Base-by-base conservation (phyloP, 306 rosid species). In the Mimosa bimucronata region DNA sequence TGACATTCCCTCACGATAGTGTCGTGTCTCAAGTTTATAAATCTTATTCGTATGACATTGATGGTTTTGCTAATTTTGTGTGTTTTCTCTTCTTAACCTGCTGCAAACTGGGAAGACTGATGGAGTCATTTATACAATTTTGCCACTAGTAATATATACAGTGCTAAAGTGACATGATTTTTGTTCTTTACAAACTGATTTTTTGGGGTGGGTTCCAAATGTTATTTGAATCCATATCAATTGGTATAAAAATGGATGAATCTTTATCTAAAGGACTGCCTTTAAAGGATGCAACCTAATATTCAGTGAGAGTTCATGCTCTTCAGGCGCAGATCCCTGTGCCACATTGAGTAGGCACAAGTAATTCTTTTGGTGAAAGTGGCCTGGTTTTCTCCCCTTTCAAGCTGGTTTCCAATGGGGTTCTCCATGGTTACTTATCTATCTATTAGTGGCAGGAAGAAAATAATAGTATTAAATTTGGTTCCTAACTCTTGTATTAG, bases 31-130 rank as follows among this genome's bases (percentile, higher is more conserved):
- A 21, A 44, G 72, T 70, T 37, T 28, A 48, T 40, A 2, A 25
- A 15, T 76, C 50, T 41, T 41, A 60, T 69, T 75, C 61, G 61
- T 57, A 26, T 60, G 42, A 61, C 67, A 69, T 69, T 61, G 61
- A 46, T 77, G 21, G 13, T 41, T 38, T 60, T 41, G 48, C 52
- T 77, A 77, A 64, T 48, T 71, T 30, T 41, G 72, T 15, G 57
- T 7, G 28, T 82, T 55, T 73, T 83, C 57, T 65, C 58, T 6
- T 46, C 28, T 80, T 62, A 71, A 53, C 40, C 66, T 84, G 31
- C 45, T n/a, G n/a, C n/a, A n/a, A n/a, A n/a, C n/a, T 53, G 71
- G 66, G 62, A 62, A 46, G 57, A 62, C 18, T 60, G 66, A 26
- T 4, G 18, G 16, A 23, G 65, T 60, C 1, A 4, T 55, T 60